Evolutionary conservation across 2,329 filamentous ascomycete genomes (phyloP).

Genomic region (Aspergillus versicolor): DNA sequence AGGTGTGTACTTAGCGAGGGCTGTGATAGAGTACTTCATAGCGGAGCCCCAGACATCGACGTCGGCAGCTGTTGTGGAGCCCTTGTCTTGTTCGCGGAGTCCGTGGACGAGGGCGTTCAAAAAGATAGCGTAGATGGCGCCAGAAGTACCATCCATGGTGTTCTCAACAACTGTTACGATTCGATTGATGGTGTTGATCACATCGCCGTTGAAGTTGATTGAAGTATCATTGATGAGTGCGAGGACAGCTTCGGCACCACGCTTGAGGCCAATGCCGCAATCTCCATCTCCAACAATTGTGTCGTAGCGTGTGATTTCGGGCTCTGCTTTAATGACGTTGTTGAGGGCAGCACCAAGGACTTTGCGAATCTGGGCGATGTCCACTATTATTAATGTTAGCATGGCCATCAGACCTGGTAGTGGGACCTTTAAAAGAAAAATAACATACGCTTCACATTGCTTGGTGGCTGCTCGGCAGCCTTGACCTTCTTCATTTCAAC

Average conservation of each 20-base stretch:
- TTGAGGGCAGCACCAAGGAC: constrained; percentile 57
- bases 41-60: constrained; percentile 63
- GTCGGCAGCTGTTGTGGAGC: constrained; percentile 47
- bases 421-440: background rate
- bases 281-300: constrained; percentile 89
- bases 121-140: constrained; percentile 84
- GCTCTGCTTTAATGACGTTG: constrained; percentile 62
- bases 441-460: constrained; percentile 52
- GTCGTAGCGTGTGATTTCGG: constrained; percentile 66
- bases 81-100: constrained; percentile 55
- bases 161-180: constrained; percentile 66
- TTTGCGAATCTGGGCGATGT: constrained; percentile 51
- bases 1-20: constrained; percentile 80
- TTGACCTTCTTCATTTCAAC: constrained; percentile 43
- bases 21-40: constrained; percentile 67
- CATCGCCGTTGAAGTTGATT: constrained; percentile 54
- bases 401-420: background rate
- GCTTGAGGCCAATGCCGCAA: constrained; percentile 81
- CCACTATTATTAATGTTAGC: constrained; percentile 41
- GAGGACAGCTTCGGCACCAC: constrained; percentile 70
- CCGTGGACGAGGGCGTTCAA: constrained; percentile 77
- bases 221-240: constrained; percentile 40
- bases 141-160: constrained; percentile 72
- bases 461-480: constrained; percentile 49
- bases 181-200: constrained; percentile 58